Conservation (phyloP, 1,139 yeast genomes). For the Candida anutae region DNA sequence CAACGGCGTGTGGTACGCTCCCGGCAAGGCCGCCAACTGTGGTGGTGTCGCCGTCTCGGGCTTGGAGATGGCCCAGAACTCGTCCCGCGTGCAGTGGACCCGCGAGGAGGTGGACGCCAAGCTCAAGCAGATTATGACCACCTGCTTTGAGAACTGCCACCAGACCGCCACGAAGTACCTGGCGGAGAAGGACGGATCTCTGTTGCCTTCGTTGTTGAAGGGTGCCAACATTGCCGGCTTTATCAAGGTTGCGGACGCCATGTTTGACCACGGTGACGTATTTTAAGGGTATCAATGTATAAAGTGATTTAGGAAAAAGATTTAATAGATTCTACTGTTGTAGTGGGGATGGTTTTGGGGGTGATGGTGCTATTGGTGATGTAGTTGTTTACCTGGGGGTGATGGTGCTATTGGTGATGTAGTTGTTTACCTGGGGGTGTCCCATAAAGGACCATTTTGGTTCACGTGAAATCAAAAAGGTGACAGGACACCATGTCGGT, state of each 20-base stretch:
- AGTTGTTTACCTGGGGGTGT: no score
- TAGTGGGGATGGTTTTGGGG: not conserved
- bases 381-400: no score
- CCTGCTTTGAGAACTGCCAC: constrained; percentile 90
- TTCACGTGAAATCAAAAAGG: no score
- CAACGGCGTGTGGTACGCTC: constrained; percentile 91
- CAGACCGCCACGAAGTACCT: constrained; percentile 77
- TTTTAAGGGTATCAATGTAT: constrained; percentile 21
- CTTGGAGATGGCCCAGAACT: constrained; percentile 99
- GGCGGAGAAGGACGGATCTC: constrained; percentile 50
- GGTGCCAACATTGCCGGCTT: constrained; percentile 99
- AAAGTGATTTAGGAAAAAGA: no score
- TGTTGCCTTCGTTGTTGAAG: constrained; percentile 86
- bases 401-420: no score
- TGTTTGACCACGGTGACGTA: constrained; percentile 96
- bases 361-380: no score
- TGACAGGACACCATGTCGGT: no score
- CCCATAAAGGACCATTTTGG: no score
- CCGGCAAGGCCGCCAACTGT: constrained; percentile 98
- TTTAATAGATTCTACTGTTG: not conserved
- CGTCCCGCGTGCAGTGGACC: constrained; percentile 60
- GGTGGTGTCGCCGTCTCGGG: constrained; percentile 99
- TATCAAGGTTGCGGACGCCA: constrained; percentile 96
- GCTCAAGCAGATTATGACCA: constrained; percentile 65
- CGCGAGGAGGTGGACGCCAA: constrained; percentile 13